A percentile compares a stretch with the other conserved stretches of the same genome.
These are phyloP conservation scores for Phytophthora litchii DNA, from an alignment of 352 stramenopile genomes.

Conservation along the genomic window DNA sequence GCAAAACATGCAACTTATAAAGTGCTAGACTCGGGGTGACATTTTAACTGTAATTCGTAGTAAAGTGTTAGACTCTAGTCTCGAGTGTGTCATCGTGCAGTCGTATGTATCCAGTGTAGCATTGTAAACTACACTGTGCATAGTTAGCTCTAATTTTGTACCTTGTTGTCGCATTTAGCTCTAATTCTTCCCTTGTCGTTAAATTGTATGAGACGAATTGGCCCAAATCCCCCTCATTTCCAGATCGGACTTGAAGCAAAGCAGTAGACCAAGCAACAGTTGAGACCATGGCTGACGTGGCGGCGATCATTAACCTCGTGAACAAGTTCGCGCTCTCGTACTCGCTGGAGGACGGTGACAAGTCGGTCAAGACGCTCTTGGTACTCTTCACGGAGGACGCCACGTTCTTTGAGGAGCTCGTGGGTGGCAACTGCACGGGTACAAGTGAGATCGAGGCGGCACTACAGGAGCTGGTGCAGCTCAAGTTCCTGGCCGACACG, in stretches of 20 bases:
- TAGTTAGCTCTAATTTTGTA: conserved; percentile 14
- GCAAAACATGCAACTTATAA: too few species aligned
- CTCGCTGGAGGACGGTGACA: conserved; percentile 78
- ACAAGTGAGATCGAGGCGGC: conserved; percentile 75
- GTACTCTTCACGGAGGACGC: conserved; percentile 77
- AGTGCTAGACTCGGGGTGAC: too few species aligned
- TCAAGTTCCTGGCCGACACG: conserved; percentile 86
- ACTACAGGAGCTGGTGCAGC: conserved; percentile 65
- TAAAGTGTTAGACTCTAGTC: too few species aligned
- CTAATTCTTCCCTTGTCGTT: conserved; percentile 19
- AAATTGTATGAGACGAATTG: conserved; percentile 14
- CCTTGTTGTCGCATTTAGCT: conserved; percentile 22
- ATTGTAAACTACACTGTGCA: conserved; percentile 7
- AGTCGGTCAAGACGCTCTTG: conserved; percentile 70
- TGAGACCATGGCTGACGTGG: conserved; percentile 68
- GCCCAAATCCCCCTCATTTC: conserved; percentile 24
- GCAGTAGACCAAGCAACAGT: conserved; percentile 1
- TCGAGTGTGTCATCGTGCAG: conserved; percentile 8
- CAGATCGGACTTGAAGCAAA: conserved; percentile 32
- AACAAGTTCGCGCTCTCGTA: conserved; percentile 84
- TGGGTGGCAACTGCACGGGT: conserved; percentile 62
- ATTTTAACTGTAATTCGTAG: too few species aligned
- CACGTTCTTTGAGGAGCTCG: conserved; percentile 78
- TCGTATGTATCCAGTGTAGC: conserved; percentile 17
- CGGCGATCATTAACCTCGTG: conserved; percentile 84